Conservation (phyloP, 805 yeast species). For the Candida sphagnicola region DNA sequence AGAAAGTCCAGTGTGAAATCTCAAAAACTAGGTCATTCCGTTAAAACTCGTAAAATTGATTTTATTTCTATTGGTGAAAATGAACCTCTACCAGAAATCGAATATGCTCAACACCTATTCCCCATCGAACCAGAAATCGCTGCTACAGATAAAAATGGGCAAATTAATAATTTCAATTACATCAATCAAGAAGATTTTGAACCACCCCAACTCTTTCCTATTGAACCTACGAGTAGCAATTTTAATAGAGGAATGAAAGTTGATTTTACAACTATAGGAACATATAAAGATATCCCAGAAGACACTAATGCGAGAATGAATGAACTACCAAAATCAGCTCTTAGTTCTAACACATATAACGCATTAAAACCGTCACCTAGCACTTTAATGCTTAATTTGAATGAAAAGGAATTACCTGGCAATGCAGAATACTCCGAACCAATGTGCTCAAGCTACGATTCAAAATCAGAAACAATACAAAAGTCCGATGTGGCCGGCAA, state of each 20-base stretch:
- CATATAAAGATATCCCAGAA: too few species aligned
- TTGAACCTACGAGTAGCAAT: background rate
- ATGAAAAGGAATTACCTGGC: background rate
- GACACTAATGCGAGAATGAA: background rate
- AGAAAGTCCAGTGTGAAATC: slow-evolving; percentile 25
- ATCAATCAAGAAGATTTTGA: background rate
- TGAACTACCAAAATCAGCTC: background rate
- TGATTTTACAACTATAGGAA: too few species aligned
- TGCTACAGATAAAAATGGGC: too few species aligned
- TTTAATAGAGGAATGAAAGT: too few species aligned
- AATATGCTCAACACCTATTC: background rate
- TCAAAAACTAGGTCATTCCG: background rate
- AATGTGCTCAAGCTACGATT: background rate
- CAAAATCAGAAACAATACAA: background rate
- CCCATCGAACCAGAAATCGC: too few species aligned
- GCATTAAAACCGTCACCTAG: background rate
- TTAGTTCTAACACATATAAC: too few species aligned
- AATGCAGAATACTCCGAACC: background rate
- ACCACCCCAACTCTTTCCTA: background rate
- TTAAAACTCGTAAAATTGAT: background rate
- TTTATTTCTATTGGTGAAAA: slow-evolving; percentile 1
- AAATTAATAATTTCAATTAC: too few species aligned
- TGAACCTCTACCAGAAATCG: background rate
- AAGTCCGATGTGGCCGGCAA: too few species aligned
- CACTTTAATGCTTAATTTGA: background rate